Evolutionary conservation across 202 grass and related monocot genomes (phyloP).

Genomic region (Elaeis oleifera): DNA sequence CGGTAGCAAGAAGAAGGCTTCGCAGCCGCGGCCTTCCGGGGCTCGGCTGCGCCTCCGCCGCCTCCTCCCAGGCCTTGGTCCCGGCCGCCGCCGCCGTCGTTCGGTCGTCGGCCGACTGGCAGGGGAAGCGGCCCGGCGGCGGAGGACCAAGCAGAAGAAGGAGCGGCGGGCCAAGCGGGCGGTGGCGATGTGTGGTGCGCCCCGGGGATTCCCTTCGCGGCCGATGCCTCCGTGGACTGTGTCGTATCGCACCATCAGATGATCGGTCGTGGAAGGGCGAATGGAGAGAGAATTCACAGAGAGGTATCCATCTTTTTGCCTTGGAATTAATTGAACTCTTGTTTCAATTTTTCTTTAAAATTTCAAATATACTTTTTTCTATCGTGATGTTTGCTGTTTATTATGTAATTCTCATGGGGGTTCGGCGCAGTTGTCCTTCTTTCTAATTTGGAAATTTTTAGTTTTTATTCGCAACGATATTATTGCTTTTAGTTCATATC

Average conservation of each 20-base stretch:
- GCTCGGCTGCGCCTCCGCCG: constrained; percentile 54
- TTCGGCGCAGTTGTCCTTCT: no score
- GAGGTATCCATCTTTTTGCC: constrained; percentile 29
- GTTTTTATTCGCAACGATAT: no score
- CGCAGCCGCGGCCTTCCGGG: constrained; percentile 52
- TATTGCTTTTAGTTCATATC: no score
- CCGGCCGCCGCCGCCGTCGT: constrained; percentile 30
- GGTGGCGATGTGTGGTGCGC: constrained; percentile 75
- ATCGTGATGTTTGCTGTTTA: no score
- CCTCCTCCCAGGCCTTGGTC: constrained; percentile 34
- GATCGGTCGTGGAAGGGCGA: constrained; percentile 7
- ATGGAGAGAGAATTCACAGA: constrained; percentile 47
- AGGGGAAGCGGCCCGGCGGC: constrained; percentile 32
- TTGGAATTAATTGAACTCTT: neutral
- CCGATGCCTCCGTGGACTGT: constrained; percentile 81
- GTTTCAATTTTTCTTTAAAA: constrained; percentile 2
- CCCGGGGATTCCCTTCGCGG: constrained; percentile 67
- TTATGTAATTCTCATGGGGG: no score
- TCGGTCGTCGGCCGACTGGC: constrained; percentile 48
- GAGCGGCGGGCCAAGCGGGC: constrained; percentile 32
- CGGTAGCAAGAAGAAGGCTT: constrained; percentile 17
- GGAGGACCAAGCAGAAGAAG: constrained; percentile 40
- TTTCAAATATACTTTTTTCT: neutral
- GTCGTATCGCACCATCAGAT: constrained; percentile 51
- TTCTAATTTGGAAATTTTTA: no score